Evolutionary conservation across 177 flowering plant genomes (phyloP).

Genomic region (Vitis hybrid): DNA sequence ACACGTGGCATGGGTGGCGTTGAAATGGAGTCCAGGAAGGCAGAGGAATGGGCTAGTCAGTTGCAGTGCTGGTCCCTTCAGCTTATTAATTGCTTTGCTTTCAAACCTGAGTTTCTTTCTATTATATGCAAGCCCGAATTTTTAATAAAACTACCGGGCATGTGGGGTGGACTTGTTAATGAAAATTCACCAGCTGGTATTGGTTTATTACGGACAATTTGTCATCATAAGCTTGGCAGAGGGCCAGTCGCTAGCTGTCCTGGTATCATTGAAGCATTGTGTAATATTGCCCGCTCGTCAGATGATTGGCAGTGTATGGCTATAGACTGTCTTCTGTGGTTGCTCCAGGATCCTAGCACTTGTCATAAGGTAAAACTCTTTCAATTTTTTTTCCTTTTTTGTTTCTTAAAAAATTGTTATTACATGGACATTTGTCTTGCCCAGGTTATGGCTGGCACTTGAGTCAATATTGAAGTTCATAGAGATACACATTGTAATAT

Average conservation of each 20-base stretch:
- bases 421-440: background rate
- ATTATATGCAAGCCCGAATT: conserved; percentile 91
- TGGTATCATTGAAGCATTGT: conserved; percentile 80
- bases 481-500: no score
- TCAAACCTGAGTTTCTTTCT: conserved; percentile 91
- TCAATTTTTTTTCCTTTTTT: background rate
- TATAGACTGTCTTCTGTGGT: conserved; percentile 95
- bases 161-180: conserved; percentile 99
- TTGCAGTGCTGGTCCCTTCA: conserved; percentile 99
- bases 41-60: conserved; percentile 99
- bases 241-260: conserved; percentile 85
- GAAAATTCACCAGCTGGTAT: conserved; percentile 99
- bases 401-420: background rate
- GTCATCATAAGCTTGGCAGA: conserved; percentile 93
- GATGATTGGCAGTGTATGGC: conserved; percentile 99
- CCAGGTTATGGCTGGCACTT: no score
- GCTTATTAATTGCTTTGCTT: conserved; percentile 96
- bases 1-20: conserved; percentile 99
- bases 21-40: conserved; percentile 98
- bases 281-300: conserved; percentile 94
- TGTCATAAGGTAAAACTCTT: conserved; percentile 63
- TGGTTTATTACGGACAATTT: conserved; percentile 86
- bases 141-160: conserved; percentile 75
- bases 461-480: no score
- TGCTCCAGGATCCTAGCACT: conserved; percentile 87